These are phyloP conservation scores for Clavispora carvajalis DNA, from an alignment of 805 yeast species.

Conservation along the genomic window DNA sequence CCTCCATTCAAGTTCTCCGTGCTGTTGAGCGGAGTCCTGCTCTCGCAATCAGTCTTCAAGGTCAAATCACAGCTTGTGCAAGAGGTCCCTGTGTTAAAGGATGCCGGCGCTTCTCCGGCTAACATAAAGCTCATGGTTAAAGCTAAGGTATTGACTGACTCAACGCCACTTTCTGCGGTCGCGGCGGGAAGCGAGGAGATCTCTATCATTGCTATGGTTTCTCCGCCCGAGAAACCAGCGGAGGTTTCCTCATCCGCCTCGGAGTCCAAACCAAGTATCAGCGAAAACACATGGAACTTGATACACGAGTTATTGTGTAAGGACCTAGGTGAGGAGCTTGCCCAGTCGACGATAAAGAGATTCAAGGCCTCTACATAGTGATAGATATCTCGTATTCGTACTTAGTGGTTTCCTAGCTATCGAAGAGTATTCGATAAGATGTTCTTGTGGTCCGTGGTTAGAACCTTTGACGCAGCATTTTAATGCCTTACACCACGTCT, in stretches of 20 bases:
- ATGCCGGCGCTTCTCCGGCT: conserved; percentile 25
- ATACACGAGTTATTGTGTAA: conserved; percentile 30
- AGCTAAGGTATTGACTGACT: conserved; percentile 59
- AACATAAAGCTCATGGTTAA: conserved; percentile 51
- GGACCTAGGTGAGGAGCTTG: conserved; percentile 24
- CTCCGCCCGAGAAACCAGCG: conserved; percentile 3
- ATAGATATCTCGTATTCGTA: not conserved
- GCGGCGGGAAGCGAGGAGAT: conserved; percentile 8
- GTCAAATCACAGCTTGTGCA: conserved; percentile 35
- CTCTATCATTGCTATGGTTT: conserved; percentile 16
- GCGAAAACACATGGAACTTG: conserved; percentile 39
- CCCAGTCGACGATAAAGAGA: conserved; percentile 24
- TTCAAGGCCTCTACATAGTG: conserved; percentile 11
- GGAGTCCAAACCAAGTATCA: conserved; percentile 5
- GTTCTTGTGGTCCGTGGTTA: no score
- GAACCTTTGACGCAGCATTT: no score
- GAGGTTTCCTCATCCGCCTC: not conserved
- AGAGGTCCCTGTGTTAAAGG: conserved; percentile 20
- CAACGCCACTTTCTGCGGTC: conserved; percentile 30
- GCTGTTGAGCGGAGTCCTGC: conserved; percentile 19
- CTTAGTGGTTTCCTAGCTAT: not conserved
- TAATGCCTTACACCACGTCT: no score
- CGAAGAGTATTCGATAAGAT: no score
- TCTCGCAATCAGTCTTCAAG: conserved; percentile 29
- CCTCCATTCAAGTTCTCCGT: conserved; percentile 59